A percentile compares a stretch with the other conserved stretches of the same genome.
Evolutionary conservation across 2,329 filamentous ascomycete species (phyloP).

Genomic region (Rhexocercosporidium sp.): DNA sequence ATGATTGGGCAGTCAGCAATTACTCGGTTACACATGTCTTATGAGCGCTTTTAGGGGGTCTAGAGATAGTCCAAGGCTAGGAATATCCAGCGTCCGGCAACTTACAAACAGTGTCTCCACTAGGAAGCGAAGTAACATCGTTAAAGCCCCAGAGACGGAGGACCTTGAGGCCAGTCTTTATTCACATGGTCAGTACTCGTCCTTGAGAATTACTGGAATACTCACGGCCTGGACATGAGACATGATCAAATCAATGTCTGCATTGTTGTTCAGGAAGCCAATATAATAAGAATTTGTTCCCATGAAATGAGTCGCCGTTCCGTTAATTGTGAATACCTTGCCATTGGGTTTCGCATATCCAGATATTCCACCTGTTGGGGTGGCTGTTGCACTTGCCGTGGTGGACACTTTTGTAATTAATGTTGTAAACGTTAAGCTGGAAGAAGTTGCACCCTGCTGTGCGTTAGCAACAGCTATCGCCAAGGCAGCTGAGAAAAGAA

Average conservation of each 20-base stretch:
- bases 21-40: too few relatives aligned
- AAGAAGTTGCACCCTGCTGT: conserved; percentile 12
- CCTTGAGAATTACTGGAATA: not conserved
- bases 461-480: conserved; percentile 13
- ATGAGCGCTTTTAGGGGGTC: too few relatives aligned
- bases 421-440: not conserved
- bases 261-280: conserved; percentile 56
- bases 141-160: conserved; percentile 69
- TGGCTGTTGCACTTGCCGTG: conserved; percentile 14
- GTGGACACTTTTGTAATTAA: conserved; percentile 14
- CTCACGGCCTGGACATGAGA: conserved; percentile 49
- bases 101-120: conserved; percentile 50
- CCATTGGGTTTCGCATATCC: conserved; percentile 37
- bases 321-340: conserved; percentile 49
- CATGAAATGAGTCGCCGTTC: conserved; percentile 54
- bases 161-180: conserved; percentile 59
- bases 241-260: conserved; percentile 58
- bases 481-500: conserved; percentile 10
- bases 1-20: too few relatives aligned
- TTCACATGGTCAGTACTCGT: not conserved
- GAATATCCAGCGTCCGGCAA: too few relatives aligned
- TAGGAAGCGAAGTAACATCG: conserved; percentile 52
- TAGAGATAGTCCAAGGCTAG: too few relatives aligned
- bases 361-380: conserved; percentile 20
- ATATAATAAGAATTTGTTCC: conserved; percentile 62